Base-by-base conservation (phyloP, 495 filamentous ascomycete species). In the Xylaria palmicola region DNA sequence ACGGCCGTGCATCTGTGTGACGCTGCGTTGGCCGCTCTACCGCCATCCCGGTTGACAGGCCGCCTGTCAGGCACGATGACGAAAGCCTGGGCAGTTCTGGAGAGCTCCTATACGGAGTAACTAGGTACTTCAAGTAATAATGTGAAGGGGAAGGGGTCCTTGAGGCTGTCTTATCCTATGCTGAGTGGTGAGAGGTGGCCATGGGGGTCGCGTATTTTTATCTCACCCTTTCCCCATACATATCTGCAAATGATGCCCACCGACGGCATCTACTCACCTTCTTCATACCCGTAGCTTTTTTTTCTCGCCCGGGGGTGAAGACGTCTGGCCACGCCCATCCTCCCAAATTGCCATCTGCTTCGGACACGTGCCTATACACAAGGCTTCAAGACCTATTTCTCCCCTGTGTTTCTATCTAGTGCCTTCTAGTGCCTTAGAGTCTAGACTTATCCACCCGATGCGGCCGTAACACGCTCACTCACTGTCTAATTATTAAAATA, bases 141-240 rank as follows among this genome's bases (percentile, higher is more conserved):
- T n/a, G n/a, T n/a, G n/a, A 39, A 20, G 39, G 39, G 29, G 15
- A 30, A 34, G 36, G 6, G 32, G 44, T 26, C 32, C 49, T 58
- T 58, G 55, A 58, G 55, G 55, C 32, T 58, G 55, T 58, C 55
- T 58, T 48, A 43, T 56, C 53, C 15, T 56, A 19, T 44, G 17
- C 22, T 44, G 41, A n/a, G 48, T 6, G 47, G 13, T 36, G 13
- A 13, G 12, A 56, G 32, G 53, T 56, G 32, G n/a, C n/a, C n/a
- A n/a, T n/a, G n/a, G n/a, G n/a, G n/a, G n/a, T n/a, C n/a, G n/a
- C 8, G 32, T 39, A 37, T 40, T 34, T 22, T 36, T 55, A 41
- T 41, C 29, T 36, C 1, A 17, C 41, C 51, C n/a, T n/a, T 40
- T 40, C 17, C 39, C n/a, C n/a, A 37, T 12, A 1, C 10, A 37